Base-by-base conservation (phyloP, 495 filamentous ascomycete genomes). In the Hypoxylon trugodes region DNA sequence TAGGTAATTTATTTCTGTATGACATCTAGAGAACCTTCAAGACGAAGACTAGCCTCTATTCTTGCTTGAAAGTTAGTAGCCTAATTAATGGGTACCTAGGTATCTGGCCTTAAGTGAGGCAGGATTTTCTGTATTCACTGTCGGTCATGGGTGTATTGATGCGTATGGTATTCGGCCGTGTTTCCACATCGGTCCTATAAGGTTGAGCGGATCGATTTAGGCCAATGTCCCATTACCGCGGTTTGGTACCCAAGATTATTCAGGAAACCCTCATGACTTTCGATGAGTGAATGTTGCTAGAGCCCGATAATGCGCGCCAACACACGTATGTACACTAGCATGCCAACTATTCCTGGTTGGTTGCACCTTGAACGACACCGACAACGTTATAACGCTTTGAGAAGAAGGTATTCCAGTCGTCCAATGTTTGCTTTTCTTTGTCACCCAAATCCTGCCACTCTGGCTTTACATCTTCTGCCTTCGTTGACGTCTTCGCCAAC, bases 321-420 rank as follows among this genome's bases (percentile, higher is more conserved):
- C n/a, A n/a, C n/a, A n/a, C n/a, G n/a, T n/a, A n/a, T n/a, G n/a
- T n/a, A n/a, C n/a, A n/a, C n/a, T n/a, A n/a, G n/a, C n/a, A n/a
- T n/a, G n/a, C 45, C 13, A 18, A 19, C 35, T 67, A 71, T 25
- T 74, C 77, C 54, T 74, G 53, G 55, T 85, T 86, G 10, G 79
- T 80, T 7, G 82, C 82, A 25, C 82, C 82, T 62, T 87, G 74
- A 6, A 96, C 90, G 73, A 85, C 85, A 26, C 95, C 95, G 35
- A 97, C 88, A 53, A 97, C 86, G 69, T 94, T 97, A 73, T 98
- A 98, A 35, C 95, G 82, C 78, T 97, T 98, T 67, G 87, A 89
- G 78, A 98, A 98, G 79, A 96, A 98, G 2, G 89, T 96, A 49
- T 85, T 87, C 95, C 95, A 99, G 70, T 98, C 96, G 18, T 91